Evolutionary conservation across 164 flowering plant species (phyloP).

Genomic region (Protea cynaroides): DNA sequence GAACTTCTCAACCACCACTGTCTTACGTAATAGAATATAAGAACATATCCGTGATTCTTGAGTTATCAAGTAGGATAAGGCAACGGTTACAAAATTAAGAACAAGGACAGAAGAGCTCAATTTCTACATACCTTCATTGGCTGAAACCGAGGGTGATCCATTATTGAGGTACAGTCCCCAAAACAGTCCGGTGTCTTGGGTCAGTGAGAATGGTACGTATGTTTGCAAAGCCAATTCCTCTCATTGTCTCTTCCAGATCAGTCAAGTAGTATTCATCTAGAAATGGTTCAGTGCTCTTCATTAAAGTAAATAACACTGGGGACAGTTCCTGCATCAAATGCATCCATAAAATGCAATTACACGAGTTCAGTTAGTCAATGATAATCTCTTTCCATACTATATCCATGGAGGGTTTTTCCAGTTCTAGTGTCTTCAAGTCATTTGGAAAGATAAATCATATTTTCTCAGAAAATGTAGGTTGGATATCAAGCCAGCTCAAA

Average conservation of each 20-base stretch:
- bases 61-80: too few relatives aligned
- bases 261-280: too few relatives aligned
- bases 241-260: slow-evolving; percentile 45
- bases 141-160: too few relatives aligned
- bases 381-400: too few relatives aligned
- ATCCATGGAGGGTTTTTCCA: not conserved
- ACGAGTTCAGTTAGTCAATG: not conserved
- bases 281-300: slow-evolving; percentile 87
- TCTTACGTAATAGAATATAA: too few relatives aligned
- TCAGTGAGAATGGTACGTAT: slow-evolving; percentile 43
- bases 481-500: not conserved
- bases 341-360: not conserved
- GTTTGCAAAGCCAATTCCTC: slow-evolving; percentile 47
- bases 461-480: not conserved
- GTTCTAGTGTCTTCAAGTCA: not conserved
- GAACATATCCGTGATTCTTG: too few relatives aligned
- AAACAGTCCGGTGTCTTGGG: slow-evolving; percentile 59
- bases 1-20: too few relatives aligned
- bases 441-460: not conserved
- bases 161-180: too few relatives aligned
- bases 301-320: slow-evolving; percentile 59
- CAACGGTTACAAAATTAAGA: too few relatives aligned
- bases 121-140: too few relatives aligned
- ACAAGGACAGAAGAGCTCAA: too few relatives aligned
- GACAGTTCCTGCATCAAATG: slow-evolving; percentile 39